Base-by-base conservation (phyloP, 371 early-diverging fungal genomes). In the Lichtheimia corymbifera region DNA sequence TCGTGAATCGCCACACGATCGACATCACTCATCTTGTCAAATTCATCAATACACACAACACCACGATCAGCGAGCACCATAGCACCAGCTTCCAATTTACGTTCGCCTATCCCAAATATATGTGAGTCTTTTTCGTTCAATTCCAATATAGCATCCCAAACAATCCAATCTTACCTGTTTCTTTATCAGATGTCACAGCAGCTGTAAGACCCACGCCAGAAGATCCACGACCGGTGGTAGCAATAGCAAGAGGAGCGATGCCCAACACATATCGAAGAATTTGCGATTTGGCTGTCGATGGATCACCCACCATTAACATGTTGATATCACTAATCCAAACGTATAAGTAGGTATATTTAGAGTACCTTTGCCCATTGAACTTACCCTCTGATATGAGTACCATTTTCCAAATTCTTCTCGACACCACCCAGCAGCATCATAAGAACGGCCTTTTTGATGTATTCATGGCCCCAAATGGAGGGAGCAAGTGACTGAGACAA, bases 1-100 rank as follows among this genome's bases (percentile, higher is more conserved):
- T 99, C 99, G 83, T 99, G 99, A 75, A 99, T 99, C 3, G 99
- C 99, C 1, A 98, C 98, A 65, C 99, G 89, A 76, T 99, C 99
- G 25, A 89, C 84, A 63, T 99, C 99, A 57, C 90, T 91, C 99
- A 99, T 99, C 77, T 99, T 99, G 84, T 99, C 99, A 83, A 99
- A 99, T 82, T 99, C 99, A 84, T 99, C 99, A 70, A 99, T 99
- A 79, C 99, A 99, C 14, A 97, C 97, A 24, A 99, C 90, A 54
- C 99, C 99, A 30, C 97, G 88, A 68, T 99, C 99, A 14, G 98
- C 99, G 57, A 99, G 80, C 27, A 99, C 99, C 97, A 99, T 98
- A 1, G 99, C 99, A 70, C 99, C 99, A 3, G 99, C 99, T 69
- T 99, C 99, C 58, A 99, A 72, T 55, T 89, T 85, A 57, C 91